Evolutionary conservation across 495 filamentous ascomycete species (phyloP).

Genomic region (Annulohypoxylon nitens): DNA sequence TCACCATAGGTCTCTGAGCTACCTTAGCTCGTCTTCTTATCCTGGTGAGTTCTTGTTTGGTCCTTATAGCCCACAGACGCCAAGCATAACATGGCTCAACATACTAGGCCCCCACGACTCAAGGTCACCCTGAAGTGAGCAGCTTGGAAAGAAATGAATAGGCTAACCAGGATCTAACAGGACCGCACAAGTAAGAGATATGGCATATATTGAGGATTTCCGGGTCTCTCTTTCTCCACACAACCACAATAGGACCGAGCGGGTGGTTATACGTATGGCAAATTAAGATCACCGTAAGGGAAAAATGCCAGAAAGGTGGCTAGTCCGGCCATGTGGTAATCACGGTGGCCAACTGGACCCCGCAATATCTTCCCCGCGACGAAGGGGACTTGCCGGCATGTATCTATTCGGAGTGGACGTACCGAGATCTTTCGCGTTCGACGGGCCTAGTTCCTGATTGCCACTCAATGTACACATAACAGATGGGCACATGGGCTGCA

Average conservation of each 20-base stretch:
- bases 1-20: slow-evolving; percentile 18
- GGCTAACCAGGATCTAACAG: slow-evolving; percentile 28
- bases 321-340: slow-evolving; percentile 49
- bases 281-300: slow-evolving; percentile 55
- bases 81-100: slow-evolving; percentile 1
- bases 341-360: slow-evolving; percentile 56
- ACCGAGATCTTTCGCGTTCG: slow-evolving; percentile 56
- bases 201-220: slow-evolving; percentile 42
- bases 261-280: slow-evolving; percentile 51
- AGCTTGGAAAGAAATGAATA: slow-evolving; percentile 12
- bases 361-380: slow-evolving; percentile 55
- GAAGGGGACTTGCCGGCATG: slow-evolving; percentile 51
- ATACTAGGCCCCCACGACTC: slow-evolving; percentile 32
- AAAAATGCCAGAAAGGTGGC: slow-evolving; percentile 48
- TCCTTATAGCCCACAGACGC: slow-evolving; percentile 13
- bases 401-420: slow-evolving; percentile 58
- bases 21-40: slow-evolving; percentile 13
- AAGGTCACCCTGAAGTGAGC: slow-evolving; percentile 4
- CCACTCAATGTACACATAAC: slow-evolving; percentile 31
- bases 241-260: slow-evolving; percentile 46
- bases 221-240: slow-evolving; percentile 36
- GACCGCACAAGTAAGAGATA: slow-evolving; percentile 36
- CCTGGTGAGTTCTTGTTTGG: slow-evolving; percentile 13
- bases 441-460: slow-evolving; percentile 66
- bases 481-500: slow-evolving; percentile 16